phyloP scores from a whole-genome alignment of 352 stramenopile genomes.

The Peronosclerospora sorghi region DNA sequence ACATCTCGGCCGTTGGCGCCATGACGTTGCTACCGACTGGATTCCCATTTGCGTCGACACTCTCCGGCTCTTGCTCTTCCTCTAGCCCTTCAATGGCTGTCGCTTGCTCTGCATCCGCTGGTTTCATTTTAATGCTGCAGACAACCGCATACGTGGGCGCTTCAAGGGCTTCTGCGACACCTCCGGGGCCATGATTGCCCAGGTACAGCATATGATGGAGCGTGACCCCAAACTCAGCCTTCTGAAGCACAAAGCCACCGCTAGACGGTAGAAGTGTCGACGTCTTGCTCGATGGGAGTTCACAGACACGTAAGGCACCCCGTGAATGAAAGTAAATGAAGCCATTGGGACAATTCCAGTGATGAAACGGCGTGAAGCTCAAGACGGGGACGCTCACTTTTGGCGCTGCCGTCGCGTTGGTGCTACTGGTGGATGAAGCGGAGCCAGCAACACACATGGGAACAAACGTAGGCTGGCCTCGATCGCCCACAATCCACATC shows the following conservation, averaged over 20 bases:
- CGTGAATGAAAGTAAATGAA: slow-evolving; percentile 86
- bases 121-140: slow-evolving; percentile 45
- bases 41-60: slow-evolving; percentile 31
- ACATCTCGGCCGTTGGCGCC: slow-evolving; percentile 72
- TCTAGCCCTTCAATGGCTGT: slow-evolving; percentile 50
- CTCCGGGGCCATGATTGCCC: slow-evolving; percentile 57
- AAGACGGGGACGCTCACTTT: slow-evolving; percentile 66
- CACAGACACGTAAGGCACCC: slow-evolving; percentile 65
- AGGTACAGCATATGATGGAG: slow-evolving; percentile 79
- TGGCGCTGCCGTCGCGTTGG: slow-evolving; percentile 15
- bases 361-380: slow-evolving; percentile 80
- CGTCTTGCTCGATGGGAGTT: slow-evolving; percentile 64
- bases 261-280: slow-evolving; percentile 58
- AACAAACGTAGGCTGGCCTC: slow-evolving; percentile 50
- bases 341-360: slow-evolving; percentile 81
- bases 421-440: slow-evolving; percentile 10
- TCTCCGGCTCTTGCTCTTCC: slow-evolving; percentile 37
- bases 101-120: slow-evolving; percentile 41
- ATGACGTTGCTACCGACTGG: slow-evolving; percentile 55
- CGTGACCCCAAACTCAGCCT: slow-evolving; percentile 58
- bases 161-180: slow-evolving; percentile 67
- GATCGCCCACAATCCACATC: slow-evolving; percentile 75
- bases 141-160: slow-evolving; percentile 73
- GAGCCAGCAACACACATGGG: slow-evolving; percentile 55
- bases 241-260: slow-evolving; percentile 70